These are phyloP conservation scores for Cerrena zonata DNA, from an alignment of 1,284 basidiomycete species.

Conservation along the genomic window DNA sequence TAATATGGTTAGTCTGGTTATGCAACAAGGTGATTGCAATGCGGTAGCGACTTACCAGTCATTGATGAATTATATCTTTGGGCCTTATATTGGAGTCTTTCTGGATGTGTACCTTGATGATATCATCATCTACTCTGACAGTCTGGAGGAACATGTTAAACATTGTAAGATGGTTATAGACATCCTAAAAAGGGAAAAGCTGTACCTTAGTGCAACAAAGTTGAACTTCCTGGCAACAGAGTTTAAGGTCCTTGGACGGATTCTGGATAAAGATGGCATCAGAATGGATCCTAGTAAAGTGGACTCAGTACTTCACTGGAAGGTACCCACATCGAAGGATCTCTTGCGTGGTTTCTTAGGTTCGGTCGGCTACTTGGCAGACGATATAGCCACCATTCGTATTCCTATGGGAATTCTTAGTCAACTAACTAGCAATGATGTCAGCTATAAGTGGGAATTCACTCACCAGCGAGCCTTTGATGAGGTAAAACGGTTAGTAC, in stretches of 20 bases:
- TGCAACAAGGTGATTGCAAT: slow-evolving; percentile 37
- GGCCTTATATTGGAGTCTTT: slow-evolving; percentile 3
- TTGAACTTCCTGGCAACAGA: slow-evolving; percentile 21
- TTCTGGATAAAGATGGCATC: slow-evolving; percentile 28
- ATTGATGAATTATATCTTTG: slow-evolving; percentile 25
- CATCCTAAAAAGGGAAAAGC: slow-evolving; percentile 17
- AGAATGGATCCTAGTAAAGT: slow-evolving; percentile 29
- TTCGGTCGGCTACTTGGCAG: slow-evolving; percentile 23
- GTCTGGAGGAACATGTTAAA: slow-evolving; percentile 20
- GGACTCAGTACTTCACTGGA: slow-evolving; percentile 29
- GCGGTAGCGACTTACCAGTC: slow-evolving; percentile 29
- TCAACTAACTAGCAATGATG: slow-evolving; percentile 22
- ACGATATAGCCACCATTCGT: slow-evolving; percentile 15
- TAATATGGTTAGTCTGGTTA: slow-evolving; percentile 31
- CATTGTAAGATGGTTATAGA: slow-evolving; percentile 23
- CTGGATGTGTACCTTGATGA: slow-evolving; percentile 18
- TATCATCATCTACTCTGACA: slow-evolving; percentile 13
- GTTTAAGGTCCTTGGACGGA: slow-evolving; percentile 27
- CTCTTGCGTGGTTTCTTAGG: slow-evolving; percentile 22
- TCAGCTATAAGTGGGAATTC: slow-evolving; percentile 2
- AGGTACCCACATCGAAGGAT: slow-evolving; percentile 18
- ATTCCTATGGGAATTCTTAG: slow-evolving; percentile 16
- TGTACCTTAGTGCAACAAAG: slow-evolving; percentile 25
- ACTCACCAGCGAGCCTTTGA: slow-evolving; percentile 27
- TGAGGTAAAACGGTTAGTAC: slow-evolving; percentile 20